Percentiles rank a stretch among this genome's conserved stretches.
These are phyloP conservation scores for Aphanomyces invadans DNA, from an alignment of 352 stramenopile genomes.

Conservation along the genomic window DNA sequence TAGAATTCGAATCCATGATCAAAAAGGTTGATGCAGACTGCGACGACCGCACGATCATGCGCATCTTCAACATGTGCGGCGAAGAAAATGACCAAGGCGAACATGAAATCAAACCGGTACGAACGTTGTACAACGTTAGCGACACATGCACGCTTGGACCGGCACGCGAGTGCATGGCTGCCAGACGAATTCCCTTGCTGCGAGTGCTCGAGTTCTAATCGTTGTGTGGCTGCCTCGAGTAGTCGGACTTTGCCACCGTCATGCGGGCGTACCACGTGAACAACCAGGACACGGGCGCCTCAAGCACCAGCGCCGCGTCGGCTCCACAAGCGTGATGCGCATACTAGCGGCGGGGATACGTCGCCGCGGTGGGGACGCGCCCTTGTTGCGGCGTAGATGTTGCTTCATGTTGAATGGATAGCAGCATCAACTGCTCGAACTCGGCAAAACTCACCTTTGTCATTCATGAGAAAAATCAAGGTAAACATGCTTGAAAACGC, in stretches of 20 bases:
- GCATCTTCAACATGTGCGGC: constrained; percentile 62
- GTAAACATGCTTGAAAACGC: too few relatives aligned
- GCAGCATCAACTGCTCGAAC: constrained; percentile 20
- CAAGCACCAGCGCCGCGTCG: neutral
- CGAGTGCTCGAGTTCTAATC: too few relatives aligned
- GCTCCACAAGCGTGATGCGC: too few relatives aligned
- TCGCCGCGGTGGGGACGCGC: too few relatives aligned
- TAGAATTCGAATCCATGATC: constrained; percentile 53
- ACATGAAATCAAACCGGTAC: constrained; percentile 49
- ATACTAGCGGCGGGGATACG: too few relatives aligned
- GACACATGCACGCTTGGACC: too few relatives aligned
- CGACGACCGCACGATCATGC: constrained; percentile 47
- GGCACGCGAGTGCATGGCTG: too few relatives aligned
- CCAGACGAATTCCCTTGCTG: too few relatives aligned
- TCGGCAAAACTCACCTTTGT: constrained; percentile 14
- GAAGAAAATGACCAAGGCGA: constrained; percentile 81
- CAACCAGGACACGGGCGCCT: neutral
- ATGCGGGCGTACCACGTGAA: constrained; percentile 19
- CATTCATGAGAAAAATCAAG: too few relatives aligned
- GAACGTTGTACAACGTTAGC: too few relatives aligned
- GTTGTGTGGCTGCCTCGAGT: neutral
- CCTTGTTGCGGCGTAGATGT: too few relatives aligned
- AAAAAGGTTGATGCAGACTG: constrained; percentile 42
- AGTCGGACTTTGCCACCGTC: constrained; percentile 22
- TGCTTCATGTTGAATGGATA: neutral